Evolutionary conservation across 495 filamentous ascomycete species (phyloP).

Genomic region (Hyaloscypha bicolor): DNA sequence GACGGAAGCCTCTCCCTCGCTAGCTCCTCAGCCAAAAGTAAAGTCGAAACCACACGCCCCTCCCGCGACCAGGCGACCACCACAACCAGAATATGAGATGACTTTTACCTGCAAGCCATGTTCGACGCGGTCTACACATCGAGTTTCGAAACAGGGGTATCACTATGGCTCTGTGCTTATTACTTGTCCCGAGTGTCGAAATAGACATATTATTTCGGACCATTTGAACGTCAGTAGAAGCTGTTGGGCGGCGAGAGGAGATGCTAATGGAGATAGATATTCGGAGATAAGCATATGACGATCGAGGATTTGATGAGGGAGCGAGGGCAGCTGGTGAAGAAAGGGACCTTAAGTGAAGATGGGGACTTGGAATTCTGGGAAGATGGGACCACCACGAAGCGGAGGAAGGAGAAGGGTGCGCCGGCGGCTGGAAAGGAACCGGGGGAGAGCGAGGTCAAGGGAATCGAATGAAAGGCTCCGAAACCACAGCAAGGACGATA

Average conservation of each 20-base stretch:
- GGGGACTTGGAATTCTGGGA: constrained; percentile 73
- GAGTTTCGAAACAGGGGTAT: constrained; percentile 89
- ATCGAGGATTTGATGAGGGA: constrained; percentile 73
- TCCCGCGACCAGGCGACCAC: neutral
- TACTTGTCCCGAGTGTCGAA: constrained; percentile 79
- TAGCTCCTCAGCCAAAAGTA: neutral
- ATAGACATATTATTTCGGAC: constrained; percentile 89
- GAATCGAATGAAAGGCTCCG: neutral
- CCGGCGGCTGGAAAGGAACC: neutral
- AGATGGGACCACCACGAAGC: constrained; percentile 45
- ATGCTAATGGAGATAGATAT: constrained; percentile 50
- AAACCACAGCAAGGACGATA: neutral
- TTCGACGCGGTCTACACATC: constrained; percentile 69
- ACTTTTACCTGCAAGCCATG: constrained; percentile 94
- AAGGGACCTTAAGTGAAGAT: constrained; percentile 55
- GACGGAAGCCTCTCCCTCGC: constrained; percentile 4
- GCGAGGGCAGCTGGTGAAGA: constrained; percentile 65
- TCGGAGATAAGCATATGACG: constrained; percentile 65
- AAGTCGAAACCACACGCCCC: neutral
- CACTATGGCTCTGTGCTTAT: constrained; percentile 87
- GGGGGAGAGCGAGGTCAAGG: neutral
- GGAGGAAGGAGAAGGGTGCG: neutral
- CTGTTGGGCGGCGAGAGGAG: constrained; percentile 3
- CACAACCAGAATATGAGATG: constrained; percentile 75
- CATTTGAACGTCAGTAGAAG: constrained; percentile 60